These are phyloP conservation scores for Priceomyces fermenticarens DNA, from an alignment of 805 yeast species.

Conservation along the genomic window DNA sequence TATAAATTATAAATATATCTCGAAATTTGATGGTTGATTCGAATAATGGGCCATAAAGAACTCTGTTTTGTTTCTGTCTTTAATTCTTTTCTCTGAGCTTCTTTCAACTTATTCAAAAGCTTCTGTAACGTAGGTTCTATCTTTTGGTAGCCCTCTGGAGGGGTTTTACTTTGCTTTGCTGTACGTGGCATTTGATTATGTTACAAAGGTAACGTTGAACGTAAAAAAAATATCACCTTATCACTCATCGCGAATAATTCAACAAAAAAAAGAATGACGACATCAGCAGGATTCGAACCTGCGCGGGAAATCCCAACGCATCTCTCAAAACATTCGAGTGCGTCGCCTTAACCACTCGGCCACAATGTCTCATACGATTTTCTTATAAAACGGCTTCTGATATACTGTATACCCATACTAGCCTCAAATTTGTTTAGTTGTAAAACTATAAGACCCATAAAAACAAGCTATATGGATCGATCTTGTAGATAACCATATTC, in stretches of 20 bases:
- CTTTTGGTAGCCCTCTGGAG: slow-evolving; percentile 74
- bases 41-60: slow-evolving; percentile 66
- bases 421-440: too few relatives aligned
- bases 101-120: slow-evolving; percentile 57
- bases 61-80: slow-evolving; percentile 52
- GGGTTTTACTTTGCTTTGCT: slow-evolving; percentile 43
- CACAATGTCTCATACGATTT: slow-evolving; percentile 9
- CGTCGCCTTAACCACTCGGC: slow-evolving; percentile 18
- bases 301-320: slow-evolving; percentile 43
- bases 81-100: slow-evolving; percentile 29
- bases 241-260: background rate
- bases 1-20: slow-evolving; percentile 72
- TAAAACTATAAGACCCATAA: too few relatives aligned
- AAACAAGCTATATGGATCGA: too few relatives aligned
- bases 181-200: slow-evolving; percentile 44
- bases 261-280: slow-evolving; percentile 24
- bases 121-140: slow-evolving; percentile 64
- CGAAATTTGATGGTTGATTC: slow-evolving; percentile 70
- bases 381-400: too few relatives aligned
- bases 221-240: background rate
- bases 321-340: slow-evolving; percentile 14
- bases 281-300: slow-evolving; percentile 62
- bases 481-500: too few relatives aligned
- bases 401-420: too few relatives aligned
- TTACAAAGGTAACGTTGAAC: too few relatives aligned